Percentiles rank a stretch among this genome's conserved stretches.
Conservation (phyloP, 2,329 filamentous ascomycete genomes). For the Celoporthe dispersa region DNA sequence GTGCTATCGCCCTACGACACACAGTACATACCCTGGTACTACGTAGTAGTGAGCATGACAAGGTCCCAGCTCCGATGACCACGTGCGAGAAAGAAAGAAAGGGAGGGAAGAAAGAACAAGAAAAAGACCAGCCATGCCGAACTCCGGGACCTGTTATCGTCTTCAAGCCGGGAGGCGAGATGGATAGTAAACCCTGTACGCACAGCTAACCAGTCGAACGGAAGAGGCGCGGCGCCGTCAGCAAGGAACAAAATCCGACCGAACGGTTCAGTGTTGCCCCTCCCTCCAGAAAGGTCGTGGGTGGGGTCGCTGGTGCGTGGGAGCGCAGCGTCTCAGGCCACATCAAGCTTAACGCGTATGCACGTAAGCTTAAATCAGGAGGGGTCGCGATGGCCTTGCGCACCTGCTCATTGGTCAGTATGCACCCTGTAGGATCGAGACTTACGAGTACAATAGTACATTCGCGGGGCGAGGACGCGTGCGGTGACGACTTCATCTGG, state of each 20-base stretch:
- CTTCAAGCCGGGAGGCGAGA: conserved; percentile 20
- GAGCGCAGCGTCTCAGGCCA: conserved; percentile 10
- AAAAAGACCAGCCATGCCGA: conserved; percentile 1
- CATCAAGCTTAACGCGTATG: conserved; percentile 24
- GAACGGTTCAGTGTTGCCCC: conserved; percentile 8
- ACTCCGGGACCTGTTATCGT: conserved; percentile 19
- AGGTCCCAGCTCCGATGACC: not conserved
- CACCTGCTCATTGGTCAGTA: conserved; percentile 11
- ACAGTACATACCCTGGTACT: not conserved
- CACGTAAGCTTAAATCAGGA: conserved; percentile 26
- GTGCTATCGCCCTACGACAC: too few species aligned
- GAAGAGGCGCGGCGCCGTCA: conserved; percentile 10
- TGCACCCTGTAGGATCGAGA: not conserved
- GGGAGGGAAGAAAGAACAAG: too few species aligned
- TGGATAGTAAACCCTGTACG: conserved; percentile 7
- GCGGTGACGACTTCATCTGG: conserved; percentile 22
- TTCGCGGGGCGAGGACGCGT: conserved; percentile 8
- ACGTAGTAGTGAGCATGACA: not conserved
- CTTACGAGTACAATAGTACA: conserved; percentile 25
- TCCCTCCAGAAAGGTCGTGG: not conserved
- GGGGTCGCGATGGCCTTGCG: conserved; percentile 1
- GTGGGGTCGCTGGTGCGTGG: not conserved
- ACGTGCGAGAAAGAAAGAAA: too few species aligned
- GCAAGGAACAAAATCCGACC: conserved; percentile 29
- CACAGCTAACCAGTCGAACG: not conserved